Conservation (phyloP, 2,329 filamentous ascomycete species). For the Leptographium procerum region DNA sequence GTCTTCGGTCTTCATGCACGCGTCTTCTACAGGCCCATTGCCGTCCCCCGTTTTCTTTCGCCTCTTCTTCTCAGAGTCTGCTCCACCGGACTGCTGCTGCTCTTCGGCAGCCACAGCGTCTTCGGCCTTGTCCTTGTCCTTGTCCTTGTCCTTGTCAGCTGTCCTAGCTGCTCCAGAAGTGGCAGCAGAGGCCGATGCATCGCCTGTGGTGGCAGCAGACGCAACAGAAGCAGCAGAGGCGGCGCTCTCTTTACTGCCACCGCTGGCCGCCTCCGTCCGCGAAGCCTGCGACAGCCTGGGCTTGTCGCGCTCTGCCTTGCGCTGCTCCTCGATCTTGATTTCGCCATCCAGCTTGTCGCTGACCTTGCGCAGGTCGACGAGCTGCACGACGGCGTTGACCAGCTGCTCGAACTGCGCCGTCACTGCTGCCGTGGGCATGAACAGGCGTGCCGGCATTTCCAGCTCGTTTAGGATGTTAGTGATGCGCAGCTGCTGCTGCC, state of each 20-base stretch:
- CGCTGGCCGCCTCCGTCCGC: neutral
- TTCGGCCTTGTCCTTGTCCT: neutral
- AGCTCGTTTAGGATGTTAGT: slow-evolving; percentile 60
- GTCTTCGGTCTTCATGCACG: neutral
- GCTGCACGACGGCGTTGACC: slow-evolving; percentile 51
- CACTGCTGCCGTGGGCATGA: slow-evolving; percentile 64
- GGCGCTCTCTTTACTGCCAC: neutral
- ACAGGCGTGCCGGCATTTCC: slow-evolving; percentile 56
- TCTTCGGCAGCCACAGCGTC: neutral
- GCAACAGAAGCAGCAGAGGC: neutral
- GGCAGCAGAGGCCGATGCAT: slow-evolving; percentile 2
- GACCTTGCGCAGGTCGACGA: slow-evolving; percentile 64
- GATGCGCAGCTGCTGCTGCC: slow-evolving; percentile 65
- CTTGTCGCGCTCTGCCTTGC: slow-evolving; percentile 41
- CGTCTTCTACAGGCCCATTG: neutral
- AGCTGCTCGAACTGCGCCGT: slow-evolving; percentile 61
- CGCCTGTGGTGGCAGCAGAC: neutral
- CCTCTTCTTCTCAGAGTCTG: too few relatives aligned
- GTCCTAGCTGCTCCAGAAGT: too few relatives aligned
- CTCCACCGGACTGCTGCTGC: too few relatives aligned
- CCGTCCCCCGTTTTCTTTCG: neutral
- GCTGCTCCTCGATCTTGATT: slow-evolving; percentile 47
- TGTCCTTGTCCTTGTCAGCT: neutral
- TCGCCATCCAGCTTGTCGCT: slow-evolving; percentile 67
- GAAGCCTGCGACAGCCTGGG: slow-evolving; percentile 7